Conservation (phyloP, 305 asterid species). For the Solanum hybrid region DNA sequence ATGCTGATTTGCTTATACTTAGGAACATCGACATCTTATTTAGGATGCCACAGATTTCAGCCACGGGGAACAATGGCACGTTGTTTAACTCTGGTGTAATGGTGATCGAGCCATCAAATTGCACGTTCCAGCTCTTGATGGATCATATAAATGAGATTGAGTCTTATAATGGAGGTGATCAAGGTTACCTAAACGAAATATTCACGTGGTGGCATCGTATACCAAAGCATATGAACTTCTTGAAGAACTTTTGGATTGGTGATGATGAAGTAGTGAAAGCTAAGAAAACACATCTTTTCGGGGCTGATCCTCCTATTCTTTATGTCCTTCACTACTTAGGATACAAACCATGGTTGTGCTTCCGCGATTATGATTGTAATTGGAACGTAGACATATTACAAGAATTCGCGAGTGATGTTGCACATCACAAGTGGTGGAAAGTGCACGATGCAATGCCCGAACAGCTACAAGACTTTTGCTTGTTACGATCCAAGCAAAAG, state of each 20-base stretch:
- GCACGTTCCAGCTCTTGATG: slow-evolving; percentile 55
- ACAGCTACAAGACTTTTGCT: slow-evolving; percentile 35
- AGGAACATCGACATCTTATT: slow-evolving; percentile 57
- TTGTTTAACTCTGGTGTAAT: slow-evolving; percentile 59
- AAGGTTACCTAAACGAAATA: slow-evolving; percentile 53
- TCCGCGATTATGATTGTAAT: slow-evolving; percentile 59
- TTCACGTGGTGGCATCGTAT: slow-evolving; percentile 69
- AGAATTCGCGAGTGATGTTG: slow-evolving; percentile 65
- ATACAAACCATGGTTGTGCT: slow-evolving; percentile 69
- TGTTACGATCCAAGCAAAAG: slow-evolving; percentile 46
- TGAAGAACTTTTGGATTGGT: slow-evolving; percentile 46
- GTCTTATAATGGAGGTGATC: slow-evolving; percentile 72
- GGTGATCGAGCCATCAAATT: slow-evolving; percentile 61
- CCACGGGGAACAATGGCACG: slow-evolving; percentile 59
- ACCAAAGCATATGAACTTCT: slow-evolving; percentile 43
- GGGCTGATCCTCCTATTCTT: slow-evolving; percentile 49
- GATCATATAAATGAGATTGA: slow-evolving; percentile 46
- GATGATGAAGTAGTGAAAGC: slow-evolving; percentile 30
- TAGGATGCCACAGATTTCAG: slow-evolving; percentile 60
- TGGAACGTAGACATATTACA: slow-evolving; percentile 59
- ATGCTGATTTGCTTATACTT: slow-evolving; percentile 56
- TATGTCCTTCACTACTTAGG: slow-evolving; percentile 63
- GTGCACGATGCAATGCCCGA: slow-evolving; percentile 54
- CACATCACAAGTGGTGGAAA: slow-evolving; percentile 63
- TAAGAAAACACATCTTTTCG: slow-evolving; percentile 31